These are phyloP conservation scores for Penicillium sp. DNA, from an alignment of 2,329 filamentous ascomycete genomes.

Conservation along the genomic window DNA sequence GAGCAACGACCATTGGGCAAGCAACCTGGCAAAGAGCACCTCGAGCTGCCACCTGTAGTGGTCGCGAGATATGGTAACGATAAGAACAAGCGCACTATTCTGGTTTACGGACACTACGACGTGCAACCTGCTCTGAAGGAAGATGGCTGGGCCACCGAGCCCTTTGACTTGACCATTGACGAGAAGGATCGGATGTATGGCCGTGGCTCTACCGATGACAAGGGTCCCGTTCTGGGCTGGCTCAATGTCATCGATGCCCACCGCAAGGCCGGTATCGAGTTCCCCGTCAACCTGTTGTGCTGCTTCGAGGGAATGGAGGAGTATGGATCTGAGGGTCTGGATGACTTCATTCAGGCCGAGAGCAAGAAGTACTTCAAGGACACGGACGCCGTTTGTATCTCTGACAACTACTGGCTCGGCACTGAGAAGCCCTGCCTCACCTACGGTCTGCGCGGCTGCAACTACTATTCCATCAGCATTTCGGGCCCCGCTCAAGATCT, in stretches of 20 bases:
- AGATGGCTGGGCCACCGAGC: conserved; percentile 92
- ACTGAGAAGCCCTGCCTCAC: conserved; percentile 97
- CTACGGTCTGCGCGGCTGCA: conserved; percentile 92
- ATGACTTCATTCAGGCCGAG: conserved; percentile 86
- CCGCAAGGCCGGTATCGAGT: conserved; percentile 84
- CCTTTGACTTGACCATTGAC: conserved; percentile 79
- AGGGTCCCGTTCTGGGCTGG: conserved; percentile 95
- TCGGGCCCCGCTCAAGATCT: conserved; percentile 86
- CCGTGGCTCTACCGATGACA: conserved; percentile 91
- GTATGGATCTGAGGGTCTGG: conserved; percentile 90
- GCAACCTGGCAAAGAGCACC: conserved; percentile 80
- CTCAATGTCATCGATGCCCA: conserved; percentile 96
- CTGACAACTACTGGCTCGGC: conserved; percentile 99
- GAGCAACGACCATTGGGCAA: conserved; percentile 80
- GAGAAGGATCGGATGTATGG: conserved; percentile 93
- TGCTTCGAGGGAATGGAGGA: conserved; percentile 99
- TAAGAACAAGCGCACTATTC: conserved; percentile 82
- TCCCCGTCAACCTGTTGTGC: conserved; percentile 96
- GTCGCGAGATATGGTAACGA: conserved; percentile 87
- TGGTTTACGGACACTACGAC: conserved; percentile 98
- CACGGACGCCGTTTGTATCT: conserved; percentile 92
- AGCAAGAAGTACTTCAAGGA: conserved; percentile 92
- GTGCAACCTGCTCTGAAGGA: conserved; percentile 89
- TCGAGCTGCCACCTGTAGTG: conserved; percentile 86
- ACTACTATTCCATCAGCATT: conserved; percentile 90